Base-by-base conservation (phyloP, 345 rosid genomes). In the Triadica sebifera region DNA sequence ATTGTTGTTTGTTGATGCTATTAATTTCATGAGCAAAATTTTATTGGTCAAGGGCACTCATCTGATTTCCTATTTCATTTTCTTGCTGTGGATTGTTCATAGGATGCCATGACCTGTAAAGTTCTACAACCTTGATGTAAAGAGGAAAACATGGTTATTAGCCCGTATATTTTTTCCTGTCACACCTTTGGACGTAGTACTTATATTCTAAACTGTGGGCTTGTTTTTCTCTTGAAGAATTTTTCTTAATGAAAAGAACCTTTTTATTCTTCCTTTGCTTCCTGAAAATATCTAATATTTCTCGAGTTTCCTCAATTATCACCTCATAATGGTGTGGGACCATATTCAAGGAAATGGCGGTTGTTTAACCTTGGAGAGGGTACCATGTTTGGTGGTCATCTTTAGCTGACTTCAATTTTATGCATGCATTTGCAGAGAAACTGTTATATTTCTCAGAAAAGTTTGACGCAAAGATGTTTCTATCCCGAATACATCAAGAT, bases 381-480 rank as follows among this genome's bases (percentile, higher is more conserved):
- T 20, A 10, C 20, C 24, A 34, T 53, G 45, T 59, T 77, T 73
- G 46, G n/a, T 65, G 57, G 41, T 63, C 49, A 24, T 59, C 39
- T 63, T 29, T 57, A 51, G n/a, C 43, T 51, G 57, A 69, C 53
- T 12, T 55, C 38, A 17, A 20, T n/a, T 65, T 73, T 55, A 15
- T 65, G 11, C 69, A 10, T 43, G 3, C 74, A 61, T 82, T 71
- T 87, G 91, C 92, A 95, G 99, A 95, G 81, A 95, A 91, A 72
- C 84, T 93, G 85, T 59, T 91, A 80, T 93, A 93, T 87, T 88
- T 88, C 86, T 93, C 98, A 71, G 98, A 95, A 67, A 83, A 75
- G 19, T 95, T 95, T 69, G 98, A 91, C 78, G 88, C 98, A 45
- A 95, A 95, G 92, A 80, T 93, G 81, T 95, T 95, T 82, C 84